Evolutionary conservation across 345 rosid genomes (phyloP), one percentile per base, ranked within the genome.

Genomic region (Nephelium lappaceum): DNA sequence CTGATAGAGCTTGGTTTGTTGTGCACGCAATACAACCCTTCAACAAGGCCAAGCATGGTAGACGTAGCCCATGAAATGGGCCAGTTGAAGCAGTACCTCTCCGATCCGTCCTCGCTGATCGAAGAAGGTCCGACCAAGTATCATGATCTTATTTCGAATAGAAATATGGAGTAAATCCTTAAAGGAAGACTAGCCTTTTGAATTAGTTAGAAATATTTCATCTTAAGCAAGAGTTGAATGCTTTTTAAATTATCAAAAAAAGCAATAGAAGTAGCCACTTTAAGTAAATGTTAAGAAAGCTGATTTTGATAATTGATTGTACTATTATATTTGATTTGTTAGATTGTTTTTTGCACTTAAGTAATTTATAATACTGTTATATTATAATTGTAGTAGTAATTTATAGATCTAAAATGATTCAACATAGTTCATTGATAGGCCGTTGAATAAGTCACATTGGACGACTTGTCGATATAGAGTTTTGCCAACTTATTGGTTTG

Each of bases 1-100:
- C 38, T 96, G 79, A 80, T 92, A 76, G 97, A 96, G 73, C 89
- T 96, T 25, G 98, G 99, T 53, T 88, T 93, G 31, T 72, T 93
- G 51, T 96, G 98, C 85, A 90, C 97, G 1, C 97, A 92, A 41
- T 80, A 84, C 69, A 88, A 83, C 76, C 97, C 98, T 72, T 82
- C 91, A 65, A 86, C 89, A 57, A 89, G 99, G 81, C 99, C 99
- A 65, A 89, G 66, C 83, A 96, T 93, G 99, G 75, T 89, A 8
- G 94, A 96, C 79, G 88, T 96, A 1, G 89, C 97, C 21, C 77
- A 79, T 25, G 98, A 94, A 82, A 90, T 96, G 87, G 93, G 91
- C 38, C 78, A 85, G 74, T 86, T 94, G 62, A 96, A 89, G 88
- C 93, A 92, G 15, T 89, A 80, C 81, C 84, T 96, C 19, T 86